These are phyloP conservation scores for Osmanthus fragrans DNA, from an alignment of 257 asterid species.

Conservation along the genomic window DNA sequence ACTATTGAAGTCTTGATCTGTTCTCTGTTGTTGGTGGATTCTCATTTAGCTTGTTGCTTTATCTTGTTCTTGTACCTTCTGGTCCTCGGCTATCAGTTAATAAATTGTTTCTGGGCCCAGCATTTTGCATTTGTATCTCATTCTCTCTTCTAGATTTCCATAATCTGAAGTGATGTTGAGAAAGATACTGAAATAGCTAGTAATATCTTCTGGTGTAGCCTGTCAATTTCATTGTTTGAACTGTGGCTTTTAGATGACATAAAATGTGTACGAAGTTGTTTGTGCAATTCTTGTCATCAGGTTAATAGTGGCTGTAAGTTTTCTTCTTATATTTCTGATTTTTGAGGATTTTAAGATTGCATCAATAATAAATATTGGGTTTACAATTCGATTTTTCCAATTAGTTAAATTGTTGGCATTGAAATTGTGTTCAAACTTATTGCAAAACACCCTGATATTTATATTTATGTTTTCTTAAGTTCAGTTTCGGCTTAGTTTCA, in stretches of 20 bases:
- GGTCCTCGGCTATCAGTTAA: not conserved
- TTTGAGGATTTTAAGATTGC: not conserved
- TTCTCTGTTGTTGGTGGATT: not conserved
- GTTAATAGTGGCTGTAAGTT: not conserved
- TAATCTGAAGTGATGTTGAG: not conserved
- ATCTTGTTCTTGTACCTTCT: not conserved
- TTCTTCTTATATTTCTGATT: not conserved
- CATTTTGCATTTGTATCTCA: not conserved
- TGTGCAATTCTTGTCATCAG: not conserved
- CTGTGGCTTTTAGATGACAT: not conserved
- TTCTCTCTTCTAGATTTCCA: not conserved
- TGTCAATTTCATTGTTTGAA: not conserved
- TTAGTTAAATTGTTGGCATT: not conserved
- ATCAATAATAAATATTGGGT: not conserved
- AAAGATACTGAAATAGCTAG: not conserved
- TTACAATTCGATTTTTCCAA: not conserved
- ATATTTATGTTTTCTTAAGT: not conserved
- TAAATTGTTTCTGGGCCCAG: not conserved
- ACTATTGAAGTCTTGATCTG: not conserved
- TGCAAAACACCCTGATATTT: not conserved
- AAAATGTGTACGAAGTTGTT: not conserved
- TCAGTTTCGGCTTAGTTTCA: not conserved
- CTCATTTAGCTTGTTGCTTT: not conserved
- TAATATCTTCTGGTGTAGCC: not conserved
- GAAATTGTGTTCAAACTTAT: not conserved